Base-by-base conservation (phyloP, 352 stramenopile species). In the Phytopythium kandeliae region DNA sequence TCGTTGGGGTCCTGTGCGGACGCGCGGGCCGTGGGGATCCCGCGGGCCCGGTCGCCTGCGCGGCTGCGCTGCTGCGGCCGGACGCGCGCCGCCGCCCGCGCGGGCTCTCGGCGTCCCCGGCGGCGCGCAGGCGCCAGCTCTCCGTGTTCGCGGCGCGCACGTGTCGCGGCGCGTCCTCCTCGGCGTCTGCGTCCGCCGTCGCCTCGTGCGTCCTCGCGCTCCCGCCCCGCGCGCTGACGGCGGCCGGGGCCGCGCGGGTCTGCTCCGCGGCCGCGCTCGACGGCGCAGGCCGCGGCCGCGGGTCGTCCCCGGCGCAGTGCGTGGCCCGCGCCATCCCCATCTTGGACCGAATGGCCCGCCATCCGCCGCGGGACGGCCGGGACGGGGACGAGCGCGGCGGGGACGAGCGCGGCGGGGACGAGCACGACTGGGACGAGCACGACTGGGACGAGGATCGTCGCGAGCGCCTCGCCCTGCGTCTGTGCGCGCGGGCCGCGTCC, bases 21-120 rank as follows among this genome's bases (percentile, higher is more conserved):
- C 24, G 56, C 26, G 36, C 15, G 21, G 42, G 16, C 0, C 58
- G 45, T 34, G 42, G 42, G 34, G 40, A 63, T 1, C 31, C 22
- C 16, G 59, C 51, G 0, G n/a, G n/a, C n/a, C 71, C 74, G 19
- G 59, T 84, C 19, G 46, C 59, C 2, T 88, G 74, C 40, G 77
- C 64, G n/a, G n/a, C n/a, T 1, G 26, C 0, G 8, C n/a, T 28
- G 30, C 45, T 51, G 1, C 24, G 28, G n/a, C 45, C 40, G 16
- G 45, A 51, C 33, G 45, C 45, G 5, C 16, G 28, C 34, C 46
- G 35, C 48, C 38, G 16, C n/a, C 6, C 24, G 7, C 19, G 5
- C 4, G 7, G 13, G 15, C 13, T 16, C 9, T 13, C 13, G 40
- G 21, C 40, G 15, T 33, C 40, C 16, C 22, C 17, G 31, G 26